Conservation (phyloP, 768 basidiomycete species). For the Rhizopogon salebrosus region DNA sequence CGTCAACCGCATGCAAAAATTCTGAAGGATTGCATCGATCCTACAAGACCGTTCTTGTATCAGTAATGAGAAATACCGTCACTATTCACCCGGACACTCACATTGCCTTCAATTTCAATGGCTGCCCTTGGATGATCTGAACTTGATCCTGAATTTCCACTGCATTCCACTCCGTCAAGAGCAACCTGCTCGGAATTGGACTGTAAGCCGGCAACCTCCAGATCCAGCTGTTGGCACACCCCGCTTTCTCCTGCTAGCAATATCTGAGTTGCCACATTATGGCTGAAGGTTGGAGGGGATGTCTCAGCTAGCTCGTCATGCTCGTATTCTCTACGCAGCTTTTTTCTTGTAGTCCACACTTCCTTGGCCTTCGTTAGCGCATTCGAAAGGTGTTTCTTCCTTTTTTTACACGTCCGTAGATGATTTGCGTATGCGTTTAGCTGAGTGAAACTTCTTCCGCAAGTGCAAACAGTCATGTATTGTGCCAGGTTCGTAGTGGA, state of each 20-base stretch:
- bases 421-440: background rate
- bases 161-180: background rate
- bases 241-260: too few species aligned
- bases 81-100: background rate
- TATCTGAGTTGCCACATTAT: too few species aligned
- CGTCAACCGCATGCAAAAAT: background rate
- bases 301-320: background rate
- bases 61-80: background rate
- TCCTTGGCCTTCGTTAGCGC: constrained; percentile 2
- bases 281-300: background rate
- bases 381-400: constrained; percentile 4
- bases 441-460: background rate
- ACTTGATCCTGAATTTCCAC: background rate
- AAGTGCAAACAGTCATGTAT: background rate
- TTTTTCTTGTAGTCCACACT: background rate
- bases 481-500: background rate
- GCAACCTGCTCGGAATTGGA: background rate
- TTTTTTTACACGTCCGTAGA: background rate
- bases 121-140: background rate
- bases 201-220: too few species aligned
- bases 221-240: too few species aligned
- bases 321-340: background rate
- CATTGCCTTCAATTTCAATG: background rate
- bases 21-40: background rate
- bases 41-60: background rate